Evolutionary conservation across 2,329 filamentous ascomycete genomes (phyloP), one percentile per base, ranked within the genome.

Genomic region (Lecanicillium sp.): DNA sequence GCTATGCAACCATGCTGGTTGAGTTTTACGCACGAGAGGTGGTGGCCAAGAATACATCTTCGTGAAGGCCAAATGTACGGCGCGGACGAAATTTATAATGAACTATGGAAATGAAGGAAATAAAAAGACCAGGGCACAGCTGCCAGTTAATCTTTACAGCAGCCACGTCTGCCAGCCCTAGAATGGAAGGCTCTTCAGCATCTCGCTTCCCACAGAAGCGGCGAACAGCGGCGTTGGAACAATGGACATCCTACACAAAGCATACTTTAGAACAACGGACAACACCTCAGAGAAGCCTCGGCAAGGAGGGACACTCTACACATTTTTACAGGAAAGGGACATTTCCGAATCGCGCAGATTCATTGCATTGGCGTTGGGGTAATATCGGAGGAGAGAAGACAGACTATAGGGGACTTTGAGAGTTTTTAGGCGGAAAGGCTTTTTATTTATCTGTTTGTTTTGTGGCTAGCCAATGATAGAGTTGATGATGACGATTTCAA

Each of bases 1-100:
- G 88, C 1, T 98, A 98, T 53, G 92, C 88, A 5, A 98, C 92
- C 1, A 97, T 97, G 90, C 71, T 98, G 11, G 92, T 98, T 13
- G 90, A 97, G 55, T 98, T 97, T 55, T 98, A 97, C 55, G 90
- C 88, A 1, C 75, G 90, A 39, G 92, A 98, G 59, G 82, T 96
- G 13, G 77, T 95, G 18, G 60, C 60, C 5, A 62, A 64, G 41
- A 39, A 30, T 14, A 25, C 20, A 4, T 11, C 33, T 31, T n/a
- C 15, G 8, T 31, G 29, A 31, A 28, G 9, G 25, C 25, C 25
- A n/a, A 25, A 25, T 25, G 22, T 11, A 25, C 22, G 7, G 22
- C 22, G 11, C 7, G 6, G 6, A 11, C 22, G 11, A 7, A 7
- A 6, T 25, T 25, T 32, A 11, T 17, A 11, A 29, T 18, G 32